These are phyloP conservation scores for Dendrobium nobile DNA, from an alignment of 106 monocot genomes.

Conservation along the genomic window DNA sequence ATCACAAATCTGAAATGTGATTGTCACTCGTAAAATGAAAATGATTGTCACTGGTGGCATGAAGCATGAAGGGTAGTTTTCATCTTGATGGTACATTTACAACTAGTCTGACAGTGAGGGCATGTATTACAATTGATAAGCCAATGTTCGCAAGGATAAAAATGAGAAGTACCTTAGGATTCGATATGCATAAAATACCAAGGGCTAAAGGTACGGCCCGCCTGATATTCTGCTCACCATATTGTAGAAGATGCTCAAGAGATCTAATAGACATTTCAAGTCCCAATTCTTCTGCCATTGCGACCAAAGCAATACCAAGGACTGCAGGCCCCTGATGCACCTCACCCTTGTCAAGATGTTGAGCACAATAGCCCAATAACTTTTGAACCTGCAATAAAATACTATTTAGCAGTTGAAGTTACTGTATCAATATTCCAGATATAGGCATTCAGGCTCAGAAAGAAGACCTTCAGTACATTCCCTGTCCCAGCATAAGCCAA, in stretches of 20 bases:
- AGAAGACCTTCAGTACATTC: conserved; percentile 87
- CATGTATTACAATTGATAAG: not conserved
- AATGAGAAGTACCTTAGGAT: conserved; percentile 61
- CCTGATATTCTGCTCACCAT: conserved; percentile 95
- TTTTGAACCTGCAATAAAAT: conserved; percentile 80
- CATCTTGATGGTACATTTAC: too few relatives aligned
- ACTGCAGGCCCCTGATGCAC: conserved; percentile 95
- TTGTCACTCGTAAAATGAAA: too few relatives aligned
- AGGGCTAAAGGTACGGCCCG: conserved; percentile 89
- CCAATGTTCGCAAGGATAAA: not conserved
- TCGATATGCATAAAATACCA: conserved; percentile 91
- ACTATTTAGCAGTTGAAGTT: not conserved
- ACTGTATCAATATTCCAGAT: not conserved
- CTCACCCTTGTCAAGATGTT: conserved; percentile 94
- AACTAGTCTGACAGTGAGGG: too few relatives aligned
- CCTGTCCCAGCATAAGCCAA: conserved; percentile 98
- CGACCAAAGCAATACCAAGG: conserved; percentile 91
- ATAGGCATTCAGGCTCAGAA: not conserved
- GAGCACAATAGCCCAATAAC: conserved; percentile 78
- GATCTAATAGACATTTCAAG: conserved; percentile 91
- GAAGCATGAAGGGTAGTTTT: too few relatives aligned
- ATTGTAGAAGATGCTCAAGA: conserved; percentile 84
- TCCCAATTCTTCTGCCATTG: conserved; percentile 98
- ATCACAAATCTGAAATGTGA: too few relatives aligned
- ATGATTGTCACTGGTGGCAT: too few relatives aligned